Evolutionary conservation across 2,329 filamentous ascomycete species (phyloP), one percentile per base, ranked within the genome.

Genomic region (Hypoxylon sp.): DNA sequence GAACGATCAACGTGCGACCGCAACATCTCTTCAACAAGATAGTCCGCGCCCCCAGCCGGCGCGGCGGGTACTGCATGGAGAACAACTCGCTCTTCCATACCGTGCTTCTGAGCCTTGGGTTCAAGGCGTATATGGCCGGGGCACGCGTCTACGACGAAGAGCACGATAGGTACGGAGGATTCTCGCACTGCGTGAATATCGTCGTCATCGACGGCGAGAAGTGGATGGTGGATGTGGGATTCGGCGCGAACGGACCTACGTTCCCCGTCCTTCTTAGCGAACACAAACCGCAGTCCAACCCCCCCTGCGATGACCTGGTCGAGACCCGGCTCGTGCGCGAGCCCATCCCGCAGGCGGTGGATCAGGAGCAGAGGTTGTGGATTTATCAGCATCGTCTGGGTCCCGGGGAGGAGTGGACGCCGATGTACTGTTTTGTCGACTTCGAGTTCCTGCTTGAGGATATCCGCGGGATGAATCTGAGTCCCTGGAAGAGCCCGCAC

Each of bases 41-140:
- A 37, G 64, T 77, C 15, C 48, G 16, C 19, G 32, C 16, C 13
- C 13, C 64, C 57, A 15, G 63, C 62, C 5, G 67, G 67, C 8
- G 74, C 3, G 76, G 76, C 7, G 75, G 75, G 0, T 78, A 78
- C 55, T 78, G 75, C 61, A 74, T 78, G 64, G 75, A 78, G 55
- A 64, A 66, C 15, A 72, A 69, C 54, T 70, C 77, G 17, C 67
- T 78, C 4, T 75, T 78, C 55, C 68, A 74, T 50, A 68, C 73
- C 23, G 63, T 76, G 6, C 66, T 78, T 1, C 60, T 69, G 2
- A 71, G 66, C 4, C 58, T 78, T 7, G 73, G 73, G 0, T 78
- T 73, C 50, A 41, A 61, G 2, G 61, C 60, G 16, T 63, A 54
- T 51, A 54, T 67, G 44, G 61, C 63, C 1, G 63, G 63, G 8